A percentile compares a stretch with the other conserved stretches of the same genome.
phyloP scores from a whole-genome alignment of 345 rosid genomes.

The Ceriops zippeliana region DNA sequence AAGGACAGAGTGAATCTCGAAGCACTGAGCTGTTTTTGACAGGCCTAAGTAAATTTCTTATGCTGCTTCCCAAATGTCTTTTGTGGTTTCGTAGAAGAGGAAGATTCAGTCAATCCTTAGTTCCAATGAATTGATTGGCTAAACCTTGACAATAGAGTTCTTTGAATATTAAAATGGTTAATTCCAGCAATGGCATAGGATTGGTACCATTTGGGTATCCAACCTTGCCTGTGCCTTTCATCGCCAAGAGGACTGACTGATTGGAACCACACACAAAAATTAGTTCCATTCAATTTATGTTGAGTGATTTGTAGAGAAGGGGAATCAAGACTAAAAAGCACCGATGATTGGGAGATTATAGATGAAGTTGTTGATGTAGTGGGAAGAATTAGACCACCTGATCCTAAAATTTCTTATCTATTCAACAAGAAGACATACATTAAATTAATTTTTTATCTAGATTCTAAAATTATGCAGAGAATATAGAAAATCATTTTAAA shows the following conservation, averaged over 20 bases:
- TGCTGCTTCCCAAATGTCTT: not conserved
- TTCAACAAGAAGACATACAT: no score
- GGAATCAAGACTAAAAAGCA: no score
- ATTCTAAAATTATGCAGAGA: no score
- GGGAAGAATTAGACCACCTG: no score
- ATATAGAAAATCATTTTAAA: no score
- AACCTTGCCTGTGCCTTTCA: not conserved
- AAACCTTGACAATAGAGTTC: not conserved
- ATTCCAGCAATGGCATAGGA: not conserved
- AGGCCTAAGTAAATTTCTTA: not conserved
- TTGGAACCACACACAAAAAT: not conserved
- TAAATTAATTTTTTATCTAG: no score
- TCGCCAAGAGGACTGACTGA: not conserved
- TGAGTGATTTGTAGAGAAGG: not conserved
- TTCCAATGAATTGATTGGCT: slow-evolving; percentile 1
- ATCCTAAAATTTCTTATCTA: no score
- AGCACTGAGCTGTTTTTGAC: not conserved
- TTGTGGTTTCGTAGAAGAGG: not conserved
- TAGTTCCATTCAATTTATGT: not conserved
- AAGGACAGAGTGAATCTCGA: not conserved
- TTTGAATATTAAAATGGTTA: not conserved
- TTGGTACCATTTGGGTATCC: not conserved
- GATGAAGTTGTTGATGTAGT: no score
- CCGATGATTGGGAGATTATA: no score
- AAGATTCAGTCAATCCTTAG: not conserved